A percentile compares a stretch with the other conserved stretches of the same genome.
Evolutionary conservation across 371 early-diverging fungal species (phyloP).

Genomic region (Mucor piriformis): DNA sequence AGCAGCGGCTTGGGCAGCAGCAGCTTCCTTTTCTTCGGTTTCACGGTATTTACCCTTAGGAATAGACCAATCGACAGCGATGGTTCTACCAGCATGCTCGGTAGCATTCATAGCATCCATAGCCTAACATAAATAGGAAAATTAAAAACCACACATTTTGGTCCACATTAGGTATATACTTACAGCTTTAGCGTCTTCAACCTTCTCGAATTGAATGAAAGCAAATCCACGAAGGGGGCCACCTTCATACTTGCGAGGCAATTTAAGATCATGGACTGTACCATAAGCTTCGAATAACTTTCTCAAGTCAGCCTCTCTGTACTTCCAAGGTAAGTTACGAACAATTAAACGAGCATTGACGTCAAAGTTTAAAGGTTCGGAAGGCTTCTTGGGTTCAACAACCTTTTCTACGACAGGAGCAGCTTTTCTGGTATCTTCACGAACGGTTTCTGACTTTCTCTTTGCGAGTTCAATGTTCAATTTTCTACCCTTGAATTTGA

Average conservation of each 20-base stretch:
- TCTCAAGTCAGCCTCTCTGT: constrained; percentile 65
- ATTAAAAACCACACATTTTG: background rate
- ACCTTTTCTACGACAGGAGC: constrained; percentile 3
- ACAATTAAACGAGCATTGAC: constrained; percentile 79
- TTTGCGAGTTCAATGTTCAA: constrained; percentile 80
- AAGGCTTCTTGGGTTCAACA: constrained; percentile 12
- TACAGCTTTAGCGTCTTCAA: constrained; percentile 67
- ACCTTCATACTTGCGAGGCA: constrained; percentile 78
- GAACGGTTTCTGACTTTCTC: constrained; percentile 28
- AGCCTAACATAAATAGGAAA: constrained; percentile 47
- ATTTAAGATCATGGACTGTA: constrained; percentile 62
- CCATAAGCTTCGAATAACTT: constrained; percentile 64
- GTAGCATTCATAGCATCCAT: constrained; percentile 77
- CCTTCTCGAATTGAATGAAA: constrained; percentile 79
- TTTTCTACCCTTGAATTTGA: constrained; percentile 67
- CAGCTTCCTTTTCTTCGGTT: constrained; percentile 53
- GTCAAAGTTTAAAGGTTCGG: constrained; percentile 25
- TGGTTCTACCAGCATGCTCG: constrained; percentile 68
- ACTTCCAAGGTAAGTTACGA: constrained; percentile 88
- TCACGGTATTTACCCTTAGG: constrained; percentile 74
- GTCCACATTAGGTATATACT: background rate
- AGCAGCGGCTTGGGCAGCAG: constrained; percentile 10
- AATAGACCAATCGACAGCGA: constrained; percentile 88
- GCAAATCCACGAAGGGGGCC: constrained; percentile 86
- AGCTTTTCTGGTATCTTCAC: constrained; percentile 24